A percentile compares a stretch with the other conserved stretches of the same genome.
phyloP scores from a whole-genome alignment of 768 basidiomycete species.

The Postia placenta region DNA sequence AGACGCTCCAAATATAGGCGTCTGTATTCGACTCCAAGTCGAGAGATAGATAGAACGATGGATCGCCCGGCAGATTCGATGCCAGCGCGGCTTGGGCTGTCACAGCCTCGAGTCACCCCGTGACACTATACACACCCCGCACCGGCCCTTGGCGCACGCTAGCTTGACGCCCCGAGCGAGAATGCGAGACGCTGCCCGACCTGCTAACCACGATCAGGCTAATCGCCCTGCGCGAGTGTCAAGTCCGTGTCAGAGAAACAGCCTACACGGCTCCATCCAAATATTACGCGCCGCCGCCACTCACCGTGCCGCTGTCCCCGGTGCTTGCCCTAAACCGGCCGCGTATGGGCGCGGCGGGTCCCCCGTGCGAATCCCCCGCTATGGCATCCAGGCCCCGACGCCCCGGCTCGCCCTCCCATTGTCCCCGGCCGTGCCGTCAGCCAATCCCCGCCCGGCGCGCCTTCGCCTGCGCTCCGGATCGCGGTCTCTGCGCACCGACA shows the following conservation, averaged over 20 bases:
- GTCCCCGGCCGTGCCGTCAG: conserved; percentile 2
- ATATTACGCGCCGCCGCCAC: conserved; percentile 11
- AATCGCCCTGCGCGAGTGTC: not conserved
- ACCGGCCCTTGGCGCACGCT: too few relatives aligned
- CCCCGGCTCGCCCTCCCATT: conserved; percentile 11
- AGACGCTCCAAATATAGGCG: not conserved
- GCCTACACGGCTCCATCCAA: conserved; percentile 10
- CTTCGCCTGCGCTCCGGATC: not conserved
- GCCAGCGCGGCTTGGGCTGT: too few relatives aligned
- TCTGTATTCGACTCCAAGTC: not conserved
- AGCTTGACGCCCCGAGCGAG: too few relatives aligned
- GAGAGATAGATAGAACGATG: conserved; percentile 2
- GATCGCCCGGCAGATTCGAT: conserved; percentile 16
- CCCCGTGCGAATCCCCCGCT: conserved; percentile 5
- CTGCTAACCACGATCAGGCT: not conserved
- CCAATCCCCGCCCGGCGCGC: conserved; percentile 3
- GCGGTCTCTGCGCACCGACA: not conserved
- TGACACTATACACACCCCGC: too few relatives aligned
- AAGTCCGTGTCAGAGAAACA: conserved; percentile 11
- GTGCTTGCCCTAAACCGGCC: conserved; percentile 15
- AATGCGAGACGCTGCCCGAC: too few relatives aligned
- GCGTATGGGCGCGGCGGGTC: conserved; percentile 8
- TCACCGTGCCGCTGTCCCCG: conserved; percentile 8
- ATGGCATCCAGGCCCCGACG: conserved; percentile 11
- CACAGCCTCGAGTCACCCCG: too few relatives aligned